Conservation (phyloP, 78 protist genomes). For the Dictyostelium intermedium region DNA sequence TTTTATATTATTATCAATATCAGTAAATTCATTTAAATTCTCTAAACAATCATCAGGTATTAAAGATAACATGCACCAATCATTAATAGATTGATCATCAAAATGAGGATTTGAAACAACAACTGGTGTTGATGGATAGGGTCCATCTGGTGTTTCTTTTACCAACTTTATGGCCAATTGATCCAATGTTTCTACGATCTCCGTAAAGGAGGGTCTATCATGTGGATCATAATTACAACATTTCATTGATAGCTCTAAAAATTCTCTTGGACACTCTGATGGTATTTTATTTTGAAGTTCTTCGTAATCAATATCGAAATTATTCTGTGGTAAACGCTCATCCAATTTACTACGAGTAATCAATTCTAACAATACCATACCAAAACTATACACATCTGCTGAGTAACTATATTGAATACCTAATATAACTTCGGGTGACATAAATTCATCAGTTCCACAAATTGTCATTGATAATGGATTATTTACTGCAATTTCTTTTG, state of each 20-base stretch:
- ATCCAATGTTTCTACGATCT: slow-evolving; percentile 1
- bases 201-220: slow-evolving; percentile 51
- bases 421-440: slow-evolving; percentile 71
- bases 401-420: slow-evolving; percentile 55
- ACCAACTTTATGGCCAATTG: background rate
- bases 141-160: background rate
- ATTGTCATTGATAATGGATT: slow-evolving; percentile 48
- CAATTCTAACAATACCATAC: slow-evolving; percentile 69
- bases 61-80: slow-evolving; percentile 59
- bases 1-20: background rate
- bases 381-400: slow-evolving; percentile 76
- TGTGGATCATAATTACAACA: slow-evolving; percentile 38
- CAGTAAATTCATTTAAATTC: background rate
- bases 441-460: slow-evolving; percentile 74
- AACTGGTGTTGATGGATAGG: background rate
- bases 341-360: slow-evolving; percentile 35
- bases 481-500: background rate
- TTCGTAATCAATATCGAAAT: slow-evolving; percentile 62
- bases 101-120: slow-evolving; percentile 16
- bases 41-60: slow-evolving; percentile 64
- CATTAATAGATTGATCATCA: slow-evolving; percentile 35
- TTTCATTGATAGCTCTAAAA: slow-evolving; percentile 45
- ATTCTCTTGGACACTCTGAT: slow-evolving; percentile 44
- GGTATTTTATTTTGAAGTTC: slow-evolving; percentile 5
- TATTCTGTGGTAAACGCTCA: slow-evolving; percentile 68